phyloP scores from a whole-genome alignment of 2,329 filamentous ascomycete genomes.

The Thielaviopsis musarum region DNA sequence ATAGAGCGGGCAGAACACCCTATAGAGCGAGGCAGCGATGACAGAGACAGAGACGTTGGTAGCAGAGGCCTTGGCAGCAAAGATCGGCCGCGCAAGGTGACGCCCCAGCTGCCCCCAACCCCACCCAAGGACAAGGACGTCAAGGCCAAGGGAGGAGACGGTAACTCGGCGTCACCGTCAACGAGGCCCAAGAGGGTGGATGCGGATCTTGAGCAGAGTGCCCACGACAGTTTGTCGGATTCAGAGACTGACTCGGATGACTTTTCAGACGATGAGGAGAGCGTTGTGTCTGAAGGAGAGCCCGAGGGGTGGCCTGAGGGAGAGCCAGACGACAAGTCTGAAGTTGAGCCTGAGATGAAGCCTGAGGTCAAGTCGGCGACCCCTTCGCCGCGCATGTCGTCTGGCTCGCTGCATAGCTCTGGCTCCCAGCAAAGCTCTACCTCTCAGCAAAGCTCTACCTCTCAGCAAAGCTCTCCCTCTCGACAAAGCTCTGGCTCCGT shows the following conservation, averaged over 20 bases:
- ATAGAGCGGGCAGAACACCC: background rate
- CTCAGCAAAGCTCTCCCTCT: too few species aligned
- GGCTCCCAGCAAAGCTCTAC: too few species aligned
- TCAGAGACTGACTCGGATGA: background rate
- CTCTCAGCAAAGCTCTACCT: too few species aligned
- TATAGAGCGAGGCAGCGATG: background rate
- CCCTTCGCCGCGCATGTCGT: background rate
- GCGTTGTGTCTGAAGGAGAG: background rate
- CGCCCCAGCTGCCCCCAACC: background rate
- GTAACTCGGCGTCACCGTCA: background rate
- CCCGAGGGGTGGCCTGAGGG: background rate
- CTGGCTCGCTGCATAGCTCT: background rate
- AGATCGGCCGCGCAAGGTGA: background rate
- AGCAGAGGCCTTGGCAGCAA: background rate
- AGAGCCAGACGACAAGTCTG: background rate
- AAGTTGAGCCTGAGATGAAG: background rate
- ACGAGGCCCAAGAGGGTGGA: background rate
- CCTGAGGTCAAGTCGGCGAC: background rate
- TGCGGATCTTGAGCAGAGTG: background rate
- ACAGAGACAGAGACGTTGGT: background rate
- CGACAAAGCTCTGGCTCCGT: too few species aligned
- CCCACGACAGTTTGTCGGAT: background rate
- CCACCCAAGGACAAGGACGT: conserved; percentile 1
- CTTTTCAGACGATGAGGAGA: background rate
- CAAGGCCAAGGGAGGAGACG: background rate